These are phyloP conservation scores for Teratosphaeria pseudoeucalypti DNA, from an alignment of 2,329 filamentous ascomycete species.

Conservation along the genomic window DNA sequence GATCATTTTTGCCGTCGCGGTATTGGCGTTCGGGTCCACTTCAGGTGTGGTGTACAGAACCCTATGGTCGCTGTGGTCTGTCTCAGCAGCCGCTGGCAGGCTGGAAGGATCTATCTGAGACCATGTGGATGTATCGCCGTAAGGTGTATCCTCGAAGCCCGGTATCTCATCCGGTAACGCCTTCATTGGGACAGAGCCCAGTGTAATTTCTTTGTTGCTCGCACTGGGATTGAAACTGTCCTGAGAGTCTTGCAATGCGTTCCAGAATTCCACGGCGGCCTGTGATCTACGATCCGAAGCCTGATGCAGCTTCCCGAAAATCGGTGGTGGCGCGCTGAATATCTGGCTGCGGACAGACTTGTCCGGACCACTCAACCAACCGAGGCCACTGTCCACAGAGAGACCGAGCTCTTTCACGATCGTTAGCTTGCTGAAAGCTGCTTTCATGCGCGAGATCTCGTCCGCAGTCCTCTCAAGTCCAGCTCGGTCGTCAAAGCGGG, in stretches of 20 bases:
- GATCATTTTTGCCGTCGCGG: not conserved
- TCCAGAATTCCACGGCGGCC: conserved; percentile 18
- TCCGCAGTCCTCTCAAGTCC: conserved; percentile 54
- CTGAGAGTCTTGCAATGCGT: conserved; percentile 15
- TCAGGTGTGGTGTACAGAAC: conserved; percentile 24
- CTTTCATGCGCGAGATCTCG: conserved; percentile 50
- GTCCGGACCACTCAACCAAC: conserved; percentile 56
- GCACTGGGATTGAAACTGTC: not conserved
- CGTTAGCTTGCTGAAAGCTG: conserved; percentile 47
- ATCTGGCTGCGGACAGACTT: conserved; percentile 39
- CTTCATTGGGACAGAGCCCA: conserved; percentile 8
- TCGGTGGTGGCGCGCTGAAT: conserved; percentile 31
- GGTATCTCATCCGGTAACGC: conserved; percentile 7
- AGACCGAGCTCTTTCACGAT: conserved; percentile 54
- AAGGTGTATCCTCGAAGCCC: conserved; percentile 11
- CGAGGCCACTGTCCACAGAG: conserved; percentile 57
- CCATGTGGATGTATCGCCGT: conserved; percentile 13
- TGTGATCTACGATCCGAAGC: conserved; percentile 10
- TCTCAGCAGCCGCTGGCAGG: not conserved
- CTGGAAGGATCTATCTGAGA: conserved; percentile 7
- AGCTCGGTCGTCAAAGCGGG: conserved; percentile 49
- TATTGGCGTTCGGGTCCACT: not conserved
- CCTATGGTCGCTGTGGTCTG: conserved; percentile 10
- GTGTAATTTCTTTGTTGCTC: conserved; percentile 8
- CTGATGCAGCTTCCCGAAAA: conserved; percentile 34